phyloP scores from a whole-genome alignment of 345 rosid genomes.

The Hibiscus trionum region DNA sequence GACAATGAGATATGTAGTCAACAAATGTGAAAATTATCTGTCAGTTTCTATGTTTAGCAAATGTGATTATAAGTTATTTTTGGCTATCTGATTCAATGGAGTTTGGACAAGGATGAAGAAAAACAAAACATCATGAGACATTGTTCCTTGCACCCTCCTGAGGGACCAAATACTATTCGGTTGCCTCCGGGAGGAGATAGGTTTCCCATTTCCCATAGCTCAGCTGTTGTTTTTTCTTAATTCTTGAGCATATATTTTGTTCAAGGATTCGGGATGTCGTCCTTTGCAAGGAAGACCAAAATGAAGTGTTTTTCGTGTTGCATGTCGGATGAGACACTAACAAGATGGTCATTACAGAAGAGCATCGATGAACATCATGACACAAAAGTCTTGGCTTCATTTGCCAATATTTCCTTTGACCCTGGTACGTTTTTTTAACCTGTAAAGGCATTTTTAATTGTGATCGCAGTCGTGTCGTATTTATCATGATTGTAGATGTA shows the following conservation, averaged over 20 bases:
- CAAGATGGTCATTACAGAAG: constrained; percentile 49
- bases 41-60: constrained; percentile 7
- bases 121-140: not conserved
- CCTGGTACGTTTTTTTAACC: constrained; percentile 28
- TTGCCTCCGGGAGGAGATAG: constrained; percentile 23
- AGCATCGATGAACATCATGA: constrained; percentile 53
- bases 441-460: too few relatives aligned
- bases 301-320: constrained; percentile 65
- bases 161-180: constrained; percentile 39
- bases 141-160: constrained; percentile 15
- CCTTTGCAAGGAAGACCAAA: constrained; percentile 3
- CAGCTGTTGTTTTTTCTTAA: not conserved
- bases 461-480: not conserved
- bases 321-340: constrained; percentile 32
- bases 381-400: constrained; percentile 44
- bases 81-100: constrained; percentile 10
- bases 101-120: constrained; percentile 1
- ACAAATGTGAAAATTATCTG: not conserved
- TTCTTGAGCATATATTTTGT: not conserved
- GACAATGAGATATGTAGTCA: constrained; percentile 4
- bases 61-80: constrained; percentile 12
- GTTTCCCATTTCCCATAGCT: not conserved
- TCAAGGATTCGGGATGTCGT: not conserved
- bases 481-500: not conserved
- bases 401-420: constrained; percentile 75